A percentile compares a stretch with the other conserved stretches of the same genome.
Conservation (phyloP, 2,329 filamentous ascomycete genomes). For the Chaetomiaceae sp. region DNA sequence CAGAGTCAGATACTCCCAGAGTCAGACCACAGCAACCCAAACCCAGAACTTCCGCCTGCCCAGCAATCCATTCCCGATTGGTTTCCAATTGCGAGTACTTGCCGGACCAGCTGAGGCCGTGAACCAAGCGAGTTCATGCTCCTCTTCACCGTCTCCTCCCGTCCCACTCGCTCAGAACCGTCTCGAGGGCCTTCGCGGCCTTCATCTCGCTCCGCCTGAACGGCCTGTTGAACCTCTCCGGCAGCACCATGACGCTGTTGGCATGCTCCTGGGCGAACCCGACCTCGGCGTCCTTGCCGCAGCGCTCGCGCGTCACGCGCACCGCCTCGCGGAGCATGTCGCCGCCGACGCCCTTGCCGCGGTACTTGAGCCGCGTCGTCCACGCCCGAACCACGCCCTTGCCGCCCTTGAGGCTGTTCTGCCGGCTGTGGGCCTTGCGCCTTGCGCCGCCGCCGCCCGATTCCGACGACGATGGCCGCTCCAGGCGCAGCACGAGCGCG, state of each 20-base stretch:
- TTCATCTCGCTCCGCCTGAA: conserved; percentile 55
- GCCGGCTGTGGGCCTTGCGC: conserved; percentile 19
- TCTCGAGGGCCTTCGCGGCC: conserved; percentile 48
- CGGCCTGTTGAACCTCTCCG: conserved; percentile 53
- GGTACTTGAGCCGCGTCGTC: conserved; percentile 67
- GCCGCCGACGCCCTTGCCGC: conserved; percentile 64
- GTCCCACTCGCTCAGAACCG: conserved; percentile 44
- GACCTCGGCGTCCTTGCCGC: conserved; percentile 60
- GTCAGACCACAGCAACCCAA: too few relatives aligned
- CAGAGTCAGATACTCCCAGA: too few relatives aligned
- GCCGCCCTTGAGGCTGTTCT: conserved; percentile 45
- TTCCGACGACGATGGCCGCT: conserved; percentile 31
- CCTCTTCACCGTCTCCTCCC: conserved; percentile 39
- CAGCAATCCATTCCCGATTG: too few relatives aligned
- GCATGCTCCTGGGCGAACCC: conserved; percentile 74
- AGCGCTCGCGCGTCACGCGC: conserved; percentile 58
- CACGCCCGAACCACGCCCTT: conserved; percentile 72
- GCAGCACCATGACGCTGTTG: conserved; percentile 60
- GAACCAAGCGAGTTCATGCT: neutral
- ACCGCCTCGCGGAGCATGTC: conserved; percentile 70
- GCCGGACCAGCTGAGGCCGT: too few relatives aligned
- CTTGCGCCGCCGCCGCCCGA: neutral
- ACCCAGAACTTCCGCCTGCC: too few relatives aligned
- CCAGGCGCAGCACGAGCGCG: conserved; percentile 61
- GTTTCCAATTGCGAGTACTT: too few relatives aligned